A percentile compares a stretch with the other conserved stretches of the same genome.
These are phyloP conservation scores for Pontederia paniculata DNA, from an alignment of 176 grass and related monocot species.

Conservation along the genomic window DNA sequence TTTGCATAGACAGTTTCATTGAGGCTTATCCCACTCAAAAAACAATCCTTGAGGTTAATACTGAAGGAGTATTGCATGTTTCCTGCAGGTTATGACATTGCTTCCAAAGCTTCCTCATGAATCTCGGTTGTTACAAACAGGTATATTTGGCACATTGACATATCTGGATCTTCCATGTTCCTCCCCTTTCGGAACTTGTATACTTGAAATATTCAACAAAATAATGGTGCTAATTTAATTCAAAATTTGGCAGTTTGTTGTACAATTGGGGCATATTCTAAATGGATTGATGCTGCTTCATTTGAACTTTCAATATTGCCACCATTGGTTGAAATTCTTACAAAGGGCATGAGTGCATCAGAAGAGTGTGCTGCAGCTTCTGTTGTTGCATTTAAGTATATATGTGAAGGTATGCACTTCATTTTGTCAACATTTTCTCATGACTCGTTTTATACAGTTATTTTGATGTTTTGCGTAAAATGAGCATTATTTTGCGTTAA, in stretches of 20 bases:
- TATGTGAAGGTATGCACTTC: conserved; percentile 89
- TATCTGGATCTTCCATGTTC: not conserved
- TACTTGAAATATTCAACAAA: not conserved
- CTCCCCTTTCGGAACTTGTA: not conserved
- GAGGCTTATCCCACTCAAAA: no score
- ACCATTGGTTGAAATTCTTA: conserved; percentile 82
- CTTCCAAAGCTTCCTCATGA: conserved; percentile 75
- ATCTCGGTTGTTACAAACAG: conserved; percentile 70
- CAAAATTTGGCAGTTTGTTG: conserved; percentile 56
- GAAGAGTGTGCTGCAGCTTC: conserved; percentile 76
- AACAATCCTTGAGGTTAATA: no score
- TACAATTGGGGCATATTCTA: conserved; percentile 86
- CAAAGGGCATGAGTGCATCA: conserved; percentile 77
- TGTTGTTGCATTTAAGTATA: conserved; percentile 92
- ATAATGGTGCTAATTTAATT: not conserved
- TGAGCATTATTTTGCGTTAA: no score
- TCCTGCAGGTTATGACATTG: conserved; percentile 63
- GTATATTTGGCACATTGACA: conserved; percentile 15
- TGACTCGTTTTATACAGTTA: not conserved
- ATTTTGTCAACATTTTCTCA: conserved; percentile 9
- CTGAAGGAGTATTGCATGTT: conserved; percentile 4
- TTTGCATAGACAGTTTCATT: no score
- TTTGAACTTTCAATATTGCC: conserved; percentile 73
- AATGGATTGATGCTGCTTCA: conserved; percentile 82
- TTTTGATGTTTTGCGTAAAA: not conserved